These are phyloP conservation scores for Austroboletus niveus DNA, from an alignment of 1,284 basidiomycete genomes.

Conservation along the genomic window DNA sequence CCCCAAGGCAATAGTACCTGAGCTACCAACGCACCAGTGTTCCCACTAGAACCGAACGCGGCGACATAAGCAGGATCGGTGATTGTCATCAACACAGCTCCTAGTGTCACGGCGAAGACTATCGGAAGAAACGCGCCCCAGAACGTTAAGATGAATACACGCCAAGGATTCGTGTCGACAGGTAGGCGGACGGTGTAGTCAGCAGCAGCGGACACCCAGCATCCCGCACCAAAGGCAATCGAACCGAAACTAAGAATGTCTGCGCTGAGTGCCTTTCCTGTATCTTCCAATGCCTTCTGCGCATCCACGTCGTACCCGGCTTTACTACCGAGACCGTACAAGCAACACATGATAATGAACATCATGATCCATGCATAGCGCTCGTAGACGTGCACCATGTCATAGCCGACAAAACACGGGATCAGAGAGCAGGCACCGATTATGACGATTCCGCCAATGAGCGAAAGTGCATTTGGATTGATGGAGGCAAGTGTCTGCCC, in stretches of 20 bases:
- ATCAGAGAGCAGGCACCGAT: constrained; percentile 42
- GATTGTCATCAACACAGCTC: constrained; percentile 56
- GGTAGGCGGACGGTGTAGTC: constrained; percentile 58
- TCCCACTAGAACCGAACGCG: constrained; percentile 45
- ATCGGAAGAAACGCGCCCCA: constrained; percentile 57
- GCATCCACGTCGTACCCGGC: constrained; percentile 49
- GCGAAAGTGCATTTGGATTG: constrained; percentile 35
- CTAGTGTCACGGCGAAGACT: constrained; percentile 53
- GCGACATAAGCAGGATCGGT: constrained; percentile 49
- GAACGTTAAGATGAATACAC: constrained; percentile 55
- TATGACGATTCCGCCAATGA: constrained; percentile 35
- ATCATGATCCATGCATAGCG: constrained; percentile 61
- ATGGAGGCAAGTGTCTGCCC: constrained; percentile 48
- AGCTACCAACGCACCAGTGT: constrained; percentile 47
- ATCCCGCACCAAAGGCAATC: constrained; percentile 48
- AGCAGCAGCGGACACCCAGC: constrained; percentile 51
- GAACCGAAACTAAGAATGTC: constrained; percentile 57
- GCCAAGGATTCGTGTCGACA: constrained; percentile 40
- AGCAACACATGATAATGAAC: constrained; percentile 53
- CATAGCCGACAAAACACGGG: constrained; percentile 50
- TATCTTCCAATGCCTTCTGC: constrained; percentile 45
- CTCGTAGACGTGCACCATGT: constrained; percentile 58
- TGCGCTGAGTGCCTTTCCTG: constrained; percentile 41
- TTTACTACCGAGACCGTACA: constrained; percentile 43
- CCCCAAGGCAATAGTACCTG: constrained; percentile 46